Conservation (phyloP, 2,329 filamentous ascomycete genomes). For the Penicillium sclerotiorum region DNA sequence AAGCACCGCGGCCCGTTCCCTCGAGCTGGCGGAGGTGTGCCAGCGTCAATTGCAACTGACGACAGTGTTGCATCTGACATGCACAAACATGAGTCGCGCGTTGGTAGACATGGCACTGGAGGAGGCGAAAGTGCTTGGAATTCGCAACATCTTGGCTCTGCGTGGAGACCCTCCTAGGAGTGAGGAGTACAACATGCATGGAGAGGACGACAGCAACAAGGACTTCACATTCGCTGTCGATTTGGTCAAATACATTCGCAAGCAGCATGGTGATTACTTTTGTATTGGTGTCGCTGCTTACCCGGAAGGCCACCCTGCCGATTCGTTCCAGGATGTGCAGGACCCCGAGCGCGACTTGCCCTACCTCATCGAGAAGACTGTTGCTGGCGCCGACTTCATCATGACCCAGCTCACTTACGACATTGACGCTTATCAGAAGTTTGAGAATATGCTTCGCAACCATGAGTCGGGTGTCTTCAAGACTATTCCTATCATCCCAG, state of each 20-base stretch:
- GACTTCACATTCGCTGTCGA: conserved; percentile 90
- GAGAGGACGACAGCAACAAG: conserved; percentile 63
- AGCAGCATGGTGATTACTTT: conserved; percentile 89
- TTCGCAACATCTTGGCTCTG: conserved; percentile 90
- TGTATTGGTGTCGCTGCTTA: conserved; percentile 94
- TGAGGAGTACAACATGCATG: conserved; percentile 78
- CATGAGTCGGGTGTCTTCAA: conserved; percentile 86
- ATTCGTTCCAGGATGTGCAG: conserved; percentile 81
- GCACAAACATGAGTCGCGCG: conserved; percentile 91
- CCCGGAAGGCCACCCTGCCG: conserved; percentile 91
- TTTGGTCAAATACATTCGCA: conserved; percentile 83
- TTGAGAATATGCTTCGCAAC: conserved; percentile 74
- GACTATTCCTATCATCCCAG: conserved; percentile 85
- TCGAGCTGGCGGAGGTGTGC: conserved; percentile 93
- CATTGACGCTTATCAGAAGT: conserved; percentile 75
- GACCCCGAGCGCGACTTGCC: conserved; percentile 71
- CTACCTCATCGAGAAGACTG: conserved; percentile 84
- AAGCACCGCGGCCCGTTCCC: conserved; percentile 84
- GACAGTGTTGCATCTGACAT: conserved; percentile 93
- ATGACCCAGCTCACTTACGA: conserved; percentile 99
- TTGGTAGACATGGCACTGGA: conserved; percentile 87
- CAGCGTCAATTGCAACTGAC: conserved; percentile 90
- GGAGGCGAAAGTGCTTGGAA: conserved; percentile 85
- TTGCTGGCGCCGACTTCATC: conserved; percentile 93
- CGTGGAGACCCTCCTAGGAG: conserved; percentile 87